A percentile compares a stretch with the other conserved stretches of the same genome.
These are phyloP conservation scores for Leccinum arenicola DNA, from an alignment of 768 basidiomycete genomes.

Conservation along the genomic window DNA sequence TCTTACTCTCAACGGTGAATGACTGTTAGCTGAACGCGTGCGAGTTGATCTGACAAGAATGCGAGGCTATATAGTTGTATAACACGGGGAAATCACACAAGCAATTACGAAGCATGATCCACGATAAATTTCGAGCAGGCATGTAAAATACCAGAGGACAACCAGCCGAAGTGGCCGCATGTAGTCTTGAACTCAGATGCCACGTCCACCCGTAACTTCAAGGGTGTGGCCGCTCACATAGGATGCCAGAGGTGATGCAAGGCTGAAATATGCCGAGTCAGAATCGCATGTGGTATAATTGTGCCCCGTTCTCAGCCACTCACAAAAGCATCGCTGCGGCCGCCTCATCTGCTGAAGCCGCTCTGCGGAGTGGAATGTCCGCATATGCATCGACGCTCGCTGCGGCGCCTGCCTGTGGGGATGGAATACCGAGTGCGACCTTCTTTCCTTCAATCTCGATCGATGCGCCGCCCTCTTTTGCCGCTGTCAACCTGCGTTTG, in stretches of 20 bases:
- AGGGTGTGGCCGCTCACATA: slow-evolving; percentile 83
- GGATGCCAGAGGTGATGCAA: slow-evolving; percentile 73
- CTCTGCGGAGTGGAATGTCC: slow-evolving; percentile 64
- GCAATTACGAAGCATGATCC: neutral
- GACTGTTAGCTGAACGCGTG: neutral
- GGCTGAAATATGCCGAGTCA: slow-evolving; percentile 39
- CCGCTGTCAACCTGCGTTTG: slow-evolving; percentile 58
- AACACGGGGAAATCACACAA: neutral
- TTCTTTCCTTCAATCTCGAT: slow-evolving; percentile 84
- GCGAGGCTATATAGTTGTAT: neutral
- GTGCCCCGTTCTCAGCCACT: slow-evolving; percentile 27
- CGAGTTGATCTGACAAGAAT: neutral
- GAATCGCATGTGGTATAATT: neutral
- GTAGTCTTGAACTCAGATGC: slow-evolving; percentile 45
- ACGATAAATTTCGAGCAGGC: neutral
- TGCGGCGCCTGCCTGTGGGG: slow-evolving; percentile 39
- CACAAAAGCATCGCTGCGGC: slow-evolving; percentile 76
- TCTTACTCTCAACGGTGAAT: neutral
- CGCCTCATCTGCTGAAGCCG: slow-evolving; percentile 72
- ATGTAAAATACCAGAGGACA: neutral
- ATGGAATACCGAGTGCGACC: slow-evolving; percentile 78
- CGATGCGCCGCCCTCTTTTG: slow-evolving; percentile 72
- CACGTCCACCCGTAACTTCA: slow-evolving; percentile 79
- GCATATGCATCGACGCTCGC: slow-evolving; percentile 41
- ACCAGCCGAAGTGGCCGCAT: neutral